phyloP scores from a whole-genome alignment of 106 monocot genomes.

The Apostasia ramifera region DNA sequence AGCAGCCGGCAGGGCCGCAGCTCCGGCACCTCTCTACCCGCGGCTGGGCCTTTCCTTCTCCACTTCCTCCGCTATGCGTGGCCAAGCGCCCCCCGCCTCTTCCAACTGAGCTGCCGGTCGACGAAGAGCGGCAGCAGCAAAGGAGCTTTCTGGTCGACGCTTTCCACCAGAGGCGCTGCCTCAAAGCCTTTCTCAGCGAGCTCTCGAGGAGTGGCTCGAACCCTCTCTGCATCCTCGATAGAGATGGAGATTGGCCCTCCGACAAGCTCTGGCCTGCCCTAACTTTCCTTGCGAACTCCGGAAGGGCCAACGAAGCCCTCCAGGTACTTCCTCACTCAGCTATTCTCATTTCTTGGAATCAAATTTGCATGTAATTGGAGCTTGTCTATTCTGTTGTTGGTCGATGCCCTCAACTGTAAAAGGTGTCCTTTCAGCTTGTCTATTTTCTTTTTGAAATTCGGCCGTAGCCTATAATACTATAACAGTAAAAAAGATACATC shows the following conservation, averaged over 20 bases:
- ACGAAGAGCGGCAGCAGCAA: slow-evolving; percentile 12
- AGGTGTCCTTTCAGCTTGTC: not conserved
- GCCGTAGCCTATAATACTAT: no score
- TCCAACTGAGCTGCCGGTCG: not conserved
- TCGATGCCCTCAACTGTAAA: not conserved
- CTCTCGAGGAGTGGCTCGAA: slow-evolving; percentile 25
- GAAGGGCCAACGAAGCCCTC: slow-evolving; percentile 20
- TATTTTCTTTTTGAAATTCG: no score
- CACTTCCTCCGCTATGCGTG: not conserved
- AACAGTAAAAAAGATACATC: no score
- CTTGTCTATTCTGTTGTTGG: not conserved
- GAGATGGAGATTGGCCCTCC: slow-evolving; percentile 45
- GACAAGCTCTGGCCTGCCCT: slow-evolving; percentile 42
- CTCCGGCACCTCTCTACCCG: not conserved
- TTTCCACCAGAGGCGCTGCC: slow-evolving; percentile 38
- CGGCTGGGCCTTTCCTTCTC: not conserved
- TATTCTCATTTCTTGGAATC: not conserved
- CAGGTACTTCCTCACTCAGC: slow-evolving; percentile 17
- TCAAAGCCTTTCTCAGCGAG: slow-evolving; percentile 19
- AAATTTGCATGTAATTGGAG: not conserved
- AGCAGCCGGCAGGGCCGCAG: not conserved
- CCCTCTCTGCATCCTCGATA: slow-evolving; percentile 23
- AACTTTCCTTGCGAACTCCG: slow-evolving; percentile 26
- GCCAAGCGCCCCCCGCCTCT: not conserved
- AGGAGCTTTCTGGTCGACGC: slow-evolving; percentile 37